Conservation (phyloP, 1,139 yeast genomes). For the Kodamaea anthophila region DNA sequence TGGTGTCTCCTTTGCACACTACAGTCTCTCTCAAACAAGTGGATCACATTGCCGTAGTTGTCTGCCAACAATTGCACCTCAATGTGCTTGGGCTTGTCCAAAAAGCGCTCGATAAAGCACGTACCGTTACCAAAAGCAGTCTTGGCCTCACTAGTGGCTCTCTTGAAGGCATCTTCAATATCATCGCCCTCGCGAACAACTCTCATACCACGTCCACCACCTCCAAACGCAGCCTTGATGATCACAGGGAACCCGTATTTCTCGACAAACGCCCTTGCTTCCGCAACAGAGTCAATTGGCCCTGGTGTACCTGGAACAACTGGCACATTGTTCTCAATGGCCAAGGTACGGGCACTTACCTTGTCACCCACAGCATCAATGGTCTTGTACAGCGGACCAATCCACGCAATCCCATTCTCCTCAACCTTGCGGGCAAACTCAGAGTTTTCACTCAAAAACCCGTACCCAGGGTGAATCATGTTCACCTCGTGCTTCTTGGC, state of each 20-base stretch:
- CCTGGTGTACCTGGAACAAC: conserved; percentile 98
- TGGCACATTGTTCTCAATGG: conserved; percentile 77
- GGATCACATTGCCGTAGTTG: conserved; percentile 89
- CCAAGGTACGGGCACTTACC: conserved; percentile 88
- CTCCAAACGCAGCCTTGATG: conserved; percentile 98
- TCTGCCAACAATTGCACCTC: conserved; percentile 97
- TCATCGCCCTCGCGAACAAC: conserved; percentile 97
- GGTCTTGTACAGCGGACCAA: conserved; percentile 85
- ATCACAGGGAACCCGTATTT: conserved; percentile 92
- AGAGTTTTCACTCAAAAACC: conserved; percentile 90
- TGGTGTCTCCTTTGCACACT: conserved; percentile 99
- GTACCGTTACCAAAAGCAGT: conserved; percentile 97
- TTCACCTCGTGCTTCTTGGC: conserved; percentile 85
- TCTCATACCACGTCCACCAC: conserved; percentile 99
- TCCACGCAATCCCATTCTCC: conserved; percentile 90
- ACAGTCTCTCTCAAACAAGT: conserved; percentile 95
- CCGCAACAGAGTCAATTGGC: conserved; percentile 76
- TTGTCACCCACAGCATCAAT: conserved; percentile 98
- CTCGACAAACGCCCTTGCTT: conserved; percentile 73
- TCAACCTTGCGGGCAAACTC: conserved; percentile 92
- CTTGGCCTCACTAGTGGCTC: conserved; percentile 93
- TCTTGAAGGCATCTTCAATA: conserved; percentile 81
- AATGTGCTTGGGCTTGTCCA: conserved; percentile 94
- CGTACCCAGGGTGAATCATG: conserved; percentile 99
- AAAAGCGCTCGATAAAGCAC: conserved; percentile 92